These are phyloP conservation scores for Plasmodium gonderi DNA, from an alignment of 169 alveolate species.

Conservation along the genomic window DNA sequence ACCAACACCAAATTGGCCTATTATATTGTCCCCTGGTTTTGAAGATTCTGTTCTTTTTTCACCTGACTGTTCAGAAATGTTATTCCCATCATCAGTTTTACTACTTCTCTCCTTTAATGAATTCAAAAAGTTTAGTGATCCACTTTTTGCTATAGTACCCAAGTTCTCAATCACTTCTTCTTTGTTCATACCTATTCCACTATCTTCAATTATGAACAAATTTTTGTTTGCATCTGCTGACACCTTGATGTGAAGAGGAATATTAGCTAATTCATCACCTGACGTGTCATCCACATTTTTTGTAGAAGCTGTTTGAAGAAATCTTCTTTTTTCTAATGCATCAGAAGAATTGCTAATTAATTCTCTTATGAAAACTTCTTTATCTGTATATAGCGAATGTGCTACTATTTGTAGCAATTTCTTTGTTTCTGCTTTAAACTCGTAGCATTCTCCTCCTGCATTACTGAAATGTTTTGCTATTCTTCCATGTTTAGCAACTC, in stretches of 20 bases:
- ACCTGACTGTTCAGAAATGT: not conserved
- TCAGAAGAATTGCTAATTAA: slow-evolving; percentile 99
- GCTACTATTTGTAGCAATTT: slow-evolving; percentile 97
- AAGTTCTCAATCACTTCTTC: slow-evolving; percentile 94
- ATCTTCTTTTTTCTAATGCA: slow-evolving; percentile 98
- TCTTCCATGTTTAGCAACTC: not conserved
- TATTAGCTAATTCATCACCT: not conserved
- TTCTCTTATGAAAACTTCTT: slow-evolving; percentile 97
- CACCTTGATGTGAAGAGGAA: slow-evolving; percentile 81
- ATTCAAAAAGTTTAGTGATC: slow-evolving; percentile 96
- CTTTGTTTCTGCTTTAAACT: slow-evolving; percentile 96
- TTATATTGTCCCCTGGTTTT: slow-evolving; percentile 81
- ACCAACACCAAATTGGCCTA: slow-evolving; percentile 95
- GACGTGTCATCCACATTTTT: slow-evolving; percentile 24
- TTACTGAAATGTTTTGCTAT: not conserved
- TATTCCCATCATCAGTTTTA: slow-evolving; percentile 8
- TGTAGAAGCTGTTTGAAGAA: slow-evolving; percentile 78
- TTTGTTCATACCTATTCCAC: slow-evolving; percentile 97
- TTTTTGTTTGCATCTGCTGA: slow-evolving; percentile 88
- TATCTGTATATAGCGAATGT: slow-evolving; percentile 96
- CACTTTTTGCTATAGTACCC: slow-evolving; percentile 98
- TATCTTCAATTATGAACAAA: slow-evolving; percentile 89
- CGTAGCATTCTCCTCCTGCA: slow-evolving; percentile 43
- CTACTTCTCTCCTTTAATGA: slow-evolving; percentile 71
- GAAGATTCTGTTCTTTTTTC: not conserved